Evolutionary conservation across 768 basidiomycete genomes (phyloP), one percentile per base, ranked within the genome.

Genomic region (Austroboletus eburneus): DNA sequence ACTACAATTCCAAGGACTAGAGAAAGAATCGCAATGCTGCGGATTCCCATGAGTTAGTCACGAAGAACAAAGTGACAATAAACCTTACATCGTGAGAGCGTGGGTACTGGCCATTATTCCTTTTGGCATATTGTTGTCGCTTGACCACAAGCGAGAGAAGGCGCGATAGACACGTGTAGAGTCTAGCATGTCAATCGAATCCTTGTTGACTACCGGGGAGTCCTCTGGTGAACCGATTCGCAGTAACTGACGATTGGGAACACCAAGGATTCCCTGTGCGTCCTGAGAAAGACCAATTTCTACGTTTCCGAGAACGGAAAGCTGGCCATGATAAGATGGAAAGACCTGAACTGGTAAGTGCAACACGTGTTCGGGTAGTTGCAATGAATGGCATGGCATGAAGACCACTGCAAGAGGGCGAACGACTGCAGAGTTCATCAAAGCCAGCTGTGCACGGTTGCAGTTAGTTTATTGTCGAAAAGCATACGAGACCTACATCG

Each of bases 361-460:
- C 16, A 70, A 52, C 18, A 73, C 68, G 52, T 76, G 75, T 34
- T 66, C 61, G 20, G 69, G 67, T 1, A 69, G 57, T 38, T 45
- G 50, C 9, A 65, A 60, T 47, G 72, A 64, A 18, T 66, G 55
- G 49, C 72, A 72, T 41, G 87, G 87, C 38, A 87, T 65, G 64
- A 79, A 85, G 46, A 87, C 69, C 49, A 89, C 70, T 20, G 83
- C 87, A 52, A 89, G 68, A 25, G 85, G 85, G 45, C 75, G 81
- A 56, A 69, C 66, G 42, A 65, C 67, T 48, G 63, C 56, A 57
- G 57, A 52, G 43, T 60, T 59, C 63, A 71, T 70, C 49, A 62
- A 57, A 58, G 58, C 64, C 64, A 72, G 65, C 77, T 79, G 61
- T 37, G 20, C 33, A 21, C 14, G 50, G 53, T 63, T 67, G 61